phyloP scores from a whole-genome alignment of 768 basidiomycete genomes.

The Termitomyces sp. region DNA sequence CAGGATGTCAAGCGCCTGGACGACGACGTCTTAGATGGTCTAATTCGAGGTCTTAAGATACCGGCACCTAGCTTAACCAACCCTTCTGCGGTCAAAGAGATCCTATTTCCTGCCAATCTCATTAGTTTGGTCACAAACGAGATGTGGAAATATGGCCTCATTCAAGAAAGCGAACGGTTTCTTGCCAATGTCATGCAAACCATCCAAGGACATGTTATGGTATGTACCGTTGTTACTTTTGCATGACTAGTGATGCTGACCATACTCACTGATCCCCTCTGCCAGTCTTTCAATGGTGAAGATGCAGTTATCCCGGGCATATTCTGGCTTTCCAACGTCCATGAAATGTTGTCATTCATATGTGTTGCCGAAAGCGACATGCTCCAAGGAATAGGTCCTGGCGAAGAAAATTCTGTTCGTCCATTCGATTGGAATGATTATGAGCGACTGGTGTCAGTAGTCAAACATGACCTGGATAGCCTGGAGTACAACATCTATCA shows the following conservation, averaged over 20 bases:
- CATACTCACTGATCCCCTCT: conserved; percentile 1
- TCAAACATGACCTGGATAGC: conserved; percentile 97
- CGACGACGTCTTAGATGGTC: conserved; percentile 86
- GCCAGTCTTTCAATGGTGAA: conserved; percentile 84
- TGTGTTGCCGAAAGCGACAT: conserved; percentile 99
- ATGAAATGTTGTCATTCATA: conserved; percentile 98
- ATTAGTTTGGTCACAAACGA: conserved; percentile 98
- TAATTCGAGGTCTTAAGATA: conserved; percentile 90
- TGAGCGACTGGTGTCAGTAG: conserved; percentile 93
- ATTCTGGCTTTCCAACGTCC: conserved; percentile 99
- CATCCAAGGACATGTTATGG: conserved; percentile 97
- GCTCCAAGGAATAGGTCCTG: conserved; percentile 95
- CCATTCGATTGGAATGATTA: conserved; percentile 97
- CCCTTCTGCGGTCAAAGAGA: conserved; percentile 93
- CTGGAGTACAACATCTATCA: conserved; percentile 99
- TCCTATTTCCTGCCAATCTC: conserved; percentile 97
- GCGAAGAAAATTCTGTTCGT: conserved; percentile 86
- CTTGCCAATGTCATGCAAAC: conserved; percentile 98
- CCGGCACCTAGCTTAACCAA: conserved; percentile 86
- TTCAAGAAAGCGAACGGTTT: conserved; percentile 95
- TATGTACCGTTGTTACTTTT: conserved; percentile 34
- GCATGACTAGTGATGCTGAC: conserved; percentile 5
- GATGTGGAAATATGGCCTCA: conserved; percentile 99
- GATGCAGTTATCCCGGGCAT: conserved; percentile 95
- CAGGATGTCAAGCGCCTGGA: conserved; percentile 87